These are phyloP conservation scores for Monilinia laxa DNA, from an alignment of 2,329 filamentous ascomycete species.

Conservation along the genomic window DNA sequence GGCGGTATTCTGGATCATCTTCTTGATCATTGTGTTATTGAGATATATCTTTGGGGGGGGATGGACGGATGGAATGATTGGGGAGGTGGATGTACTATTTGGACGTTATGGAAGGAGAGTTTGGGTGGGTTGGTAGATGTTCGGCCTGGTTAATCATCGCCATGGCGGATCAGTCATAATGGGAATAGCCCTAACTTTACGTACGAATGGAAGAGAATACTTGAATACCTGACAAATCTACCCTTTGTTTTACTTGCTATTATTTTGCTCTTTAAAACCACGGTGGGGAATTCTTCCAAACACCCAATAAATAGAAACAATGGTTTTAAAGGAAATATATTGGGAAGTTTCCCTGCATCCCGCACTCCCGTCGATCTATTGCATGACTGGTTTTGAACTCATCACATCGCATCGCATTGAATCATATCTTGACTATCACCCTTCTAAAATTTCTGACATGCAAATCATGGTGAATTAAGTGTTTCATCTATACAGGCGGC, in stretches of 20 bases:
- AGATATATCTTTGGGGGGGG: not conserved
- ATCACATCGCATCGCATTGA: not conserved
- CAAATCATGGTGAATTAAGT: not conserved
- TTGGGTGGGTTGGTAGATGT: not conserved
- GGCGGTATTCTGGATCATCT: slow-evolving; percentile 9
- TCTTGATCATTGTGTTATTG: slow-evolving; percentile 15
- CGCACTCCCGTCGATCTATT: not conserved
- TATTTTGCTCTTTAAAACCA: not conserved
- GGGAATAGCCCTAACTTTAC: slow-evolving; percentile 5
- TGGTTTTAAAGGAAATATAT: not conserved
- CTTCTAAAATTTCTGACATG: not conserved
- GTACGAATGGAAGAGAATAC: slow-evolving; percentile 5
- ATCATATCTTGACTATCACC: slow-evolving; percentile 12
- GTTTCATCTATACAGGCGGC: not conserved
- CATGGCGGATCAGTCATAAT: not conserved
- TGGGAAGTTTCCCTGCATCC: slow-evolving; percentile 18
- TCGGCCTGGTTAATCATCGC: not conserved
- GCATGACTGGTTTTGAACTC: not conserved
- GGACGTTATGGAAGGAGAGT: not conserved
- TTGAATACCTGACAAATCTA: not conserved
- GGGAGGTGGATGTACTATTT: not conserved
- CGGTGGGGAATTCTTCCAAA: not conserved
- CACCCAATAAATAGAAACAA: not conserved
- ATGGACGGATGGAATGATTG: not conserved
- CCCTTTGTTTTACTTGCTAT: not conserved